phyloP scores from a whole-genome alignment of 441 rosid genomes.

The Melastoma candidum region DNA sequence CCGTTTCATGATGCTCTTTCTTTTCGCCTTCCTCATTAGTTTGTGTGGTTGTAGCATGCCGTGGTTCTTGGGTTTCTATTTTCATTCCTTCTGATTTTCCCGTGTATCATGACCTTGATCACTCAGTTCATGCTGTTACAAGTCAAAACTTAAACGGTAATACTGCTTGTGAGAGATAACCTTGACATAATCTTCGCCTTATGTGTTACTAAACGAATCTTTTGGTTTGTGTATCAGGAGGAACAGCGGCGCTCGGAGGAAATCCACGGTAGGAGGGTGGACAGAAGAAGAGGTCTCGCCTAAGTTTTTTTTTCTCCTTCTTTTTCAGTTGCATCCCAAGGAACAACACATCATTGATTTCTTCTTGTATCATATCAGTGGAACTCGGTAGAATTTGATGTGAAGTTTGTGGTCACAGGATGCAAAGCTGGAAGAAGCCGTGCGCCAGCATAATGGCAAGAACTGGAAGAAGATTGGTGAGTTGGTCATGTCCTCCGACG shows the following conservation, averaged over 20 bases:
- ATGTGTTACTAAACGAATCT: too few relatives aligned
- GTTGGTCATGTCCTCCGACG: not conserved
- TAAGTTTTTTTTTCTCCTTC: not conserved
- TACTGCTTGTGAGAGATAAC: too few relatives aligned
- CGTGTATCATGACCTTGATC: too few relatives aligned
- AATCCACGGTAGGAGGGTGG: constrained; percentile 39
- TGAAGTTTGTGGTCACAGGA: constrained; percentile 18
- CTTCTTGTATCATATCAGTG: not conserved
- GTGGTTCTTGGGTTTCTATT: too few relatives aligned
- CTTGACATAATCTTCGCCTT: too few relatives aligned
- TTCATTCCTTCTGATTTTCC: too few relatives aligned
- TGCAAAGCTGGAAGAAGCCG: constrained; percentile 18
- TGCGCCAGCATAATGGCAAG: constrained; percentile 18
- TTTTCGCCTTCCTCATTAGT: too few relatives aligned
- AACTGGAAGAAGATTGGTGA: constrained; percentile 30
- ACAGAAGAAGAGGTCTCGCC: constrained; percentile 34
- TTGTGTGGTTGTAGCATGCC: too few relatives aligned
- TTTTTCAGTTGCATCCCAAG: not conserved
- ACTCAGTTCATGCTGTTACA: too few relatives aligned
- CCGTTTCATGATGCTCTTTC: too few relatives aligned
- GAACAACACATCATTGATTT: not conserved
- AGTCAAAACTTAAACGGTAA: too few relatives aligned
- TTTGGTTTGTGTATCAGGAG: constrained; percentile 17
- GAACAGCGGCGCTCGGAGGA: constrained; percentile 30
- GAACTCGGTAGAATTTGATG: not conserved